These are phyloP conservation scores for Ulmus americana DNA, from an alignment of 331 rosid genomes.

Conservation along the genomic window DNA sequence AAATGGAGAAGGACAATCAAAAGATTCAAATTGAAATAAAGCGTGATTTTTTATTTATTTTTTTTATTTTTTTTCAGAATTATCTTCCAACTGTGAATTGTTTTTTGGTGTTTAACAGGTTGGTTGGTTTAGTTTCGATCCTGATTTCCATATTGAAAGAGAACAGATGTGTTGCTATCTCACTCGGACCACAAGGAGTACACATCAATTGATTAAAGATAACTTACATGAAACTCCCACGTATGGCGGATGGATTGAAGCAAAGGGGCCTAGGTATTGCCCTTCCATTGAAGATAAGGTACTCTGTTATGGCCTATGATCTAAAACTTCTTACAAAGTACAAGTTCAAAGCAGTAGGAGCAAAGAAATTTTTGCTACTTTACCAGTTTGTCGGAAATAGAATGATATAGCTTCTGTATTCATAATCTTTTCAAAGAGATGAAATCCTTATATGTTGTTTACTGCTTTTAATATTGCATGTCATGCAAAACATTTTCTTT, in stretches of 20 bases:
- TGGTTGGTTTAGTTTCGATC: constrained; percentile 93
- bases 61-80: too few relatives aligned
- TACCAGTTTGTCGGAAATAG: background rate
- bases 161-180: constrained; percentile 97
- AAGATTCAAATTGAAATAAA: too few relatives aligned
- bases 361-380: too few relatives aligned
- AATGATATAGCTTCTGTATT: background rate
- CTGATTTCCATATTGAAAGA: constrained; percentile 78
- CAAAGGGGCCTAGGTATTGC: constrained; percentile 97
- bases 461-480: background rate
- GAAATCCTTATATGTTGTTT: background rate
- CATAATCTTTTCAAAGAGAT: background rate
- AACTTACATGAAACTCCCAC: constrained; percentile 95
- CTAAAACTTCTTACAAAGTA: constrained; percentile 6
- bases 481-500: background rate
- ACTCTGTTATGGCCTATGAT: constrained; percentile 7
- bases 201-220: constrained; percentile 80
- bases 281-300: constrained; percentile 99
- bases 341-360: too few relatives aligned
- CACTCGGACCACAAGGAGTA: constrained; percentile 79
- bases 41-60: too few relatives aligned
- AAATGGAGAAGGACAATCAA: too few relatives aligned
- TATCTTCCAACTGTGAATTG: too few relatives aligned
- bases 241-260: constrained; percentile 98
- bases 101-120: constrained; percentile 48